Evolutionary conservation across 306 rosid species (phyloP).

Genomic region (Citrullus mucosospermus): DNA sequence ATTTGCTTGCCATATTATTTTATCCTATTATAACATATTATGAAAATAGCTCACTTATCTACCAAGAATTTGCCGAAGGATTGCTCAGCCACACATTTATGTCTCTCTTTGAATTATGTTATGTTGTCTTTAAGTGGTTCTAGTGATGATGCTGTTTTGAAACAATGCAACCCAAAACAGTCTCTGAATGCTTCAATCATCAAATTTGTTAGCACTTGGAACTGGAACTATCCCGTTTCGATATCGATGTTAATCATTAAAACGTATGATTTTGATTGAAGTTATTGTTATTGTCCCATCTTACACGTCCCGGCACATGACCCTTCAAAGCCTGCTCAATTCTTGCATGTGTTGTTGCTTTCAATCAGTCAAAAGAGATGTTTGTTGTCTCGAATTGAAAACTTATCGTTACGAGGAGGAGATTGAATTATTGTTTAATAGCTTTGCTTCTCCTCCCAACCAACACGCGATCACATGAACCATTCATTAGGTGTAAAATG

Average conservation of each 20-base stretch:
- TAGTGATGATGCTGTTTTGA: not conserved
- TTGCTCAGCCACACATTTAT: not conserved
- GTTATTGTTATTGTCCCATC: not conserved
- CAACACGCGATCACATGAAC: not conserved
- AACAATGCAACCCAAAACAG: slow-evolving; percentile 2
- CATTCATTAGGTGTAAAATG: not conserved
- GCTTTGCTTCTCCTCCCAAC: not conserved
- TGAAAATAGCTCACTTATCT: not conserved
- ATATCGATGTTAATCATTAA: not conserved
- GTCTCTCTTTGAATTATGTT: not conserved
- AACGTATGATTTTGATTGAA: not conserved
- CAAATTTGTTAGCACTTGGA: slow-evolving; percentile 1
- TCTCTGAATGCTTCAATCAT: not conserved
- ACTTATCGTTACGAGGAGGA: not conserved
- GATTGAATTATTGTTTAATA: not conserved
- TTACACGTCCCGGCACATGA: not conserved
- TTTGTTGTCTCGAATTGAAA: not conserved
- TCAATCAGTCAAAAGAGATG: not conserved
- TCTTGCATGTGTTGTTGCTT: not conserved
- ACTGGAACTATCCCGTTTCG: not conserved
- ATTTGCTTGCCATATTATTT: not conserved
- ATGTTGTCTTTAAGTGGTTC: not conserved
- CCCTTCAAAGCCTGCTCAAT: not conserved
- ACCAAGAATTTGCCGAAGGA: not conserved
- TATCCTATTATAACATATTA: not conserved